Base-by-base conservation (phyloP, 192 early-diverging fungal genomes). In the Phycomyces nitens region DNA sequence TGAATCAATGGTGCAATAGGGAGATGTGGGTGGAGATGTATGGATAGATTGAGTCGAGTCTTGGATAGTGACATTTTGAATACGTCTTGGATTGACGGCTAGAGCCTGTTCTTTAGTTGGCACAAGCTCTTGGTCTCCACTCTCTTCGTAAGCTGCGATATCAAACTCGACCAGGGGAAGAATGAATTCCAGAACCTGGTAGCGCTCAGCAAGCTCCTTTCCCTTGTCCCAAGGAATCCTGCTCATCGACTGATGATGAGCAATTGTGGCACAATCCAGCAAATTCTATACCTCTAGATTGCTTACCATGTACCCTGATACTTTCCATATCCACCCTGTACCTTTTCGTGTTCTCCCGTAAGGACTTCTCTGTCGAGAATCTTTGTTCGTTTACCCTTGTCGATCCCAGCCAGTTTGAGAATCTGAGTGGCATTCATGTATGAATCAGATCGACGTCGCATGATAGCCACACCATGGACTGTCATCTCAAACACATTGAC, bases 251-350 rank as follows among this genome's bases (percentile, higher is more conserved):
- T 20, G n/a, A 50, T 20, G n/a, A 50, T 14, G 58, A 39, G 43
- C 29, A 21, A 27, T 21, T 65, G 40, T 41, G 14, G 34, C 1
- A 22, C 42, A 29, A 62, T 24, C 21, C 41, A 49, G 20, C 38
- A 18, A 24, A 18, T 18, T 12, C 10, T n/a, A 43, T 22, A 43
- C 38, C 16, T 12, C 0, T 38, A 23, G 34, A 10, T 16, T 47
- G 54, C 80, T 58, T 76, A 89, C 88, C 88, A 90, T n/a, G 88
- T 90, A 65, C 93, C 93, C 77, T 95, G 93, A 69, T 92, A 95
- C 76, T 94, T 93, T 21, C 94, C 94, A 74, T 96, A 97, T 12
- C 94, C 94, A 22, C 94, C 94, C 77, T 97, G 94, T 20, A 97
- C 86, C 73, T 97, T 97, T 65, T 97, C 94, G 75, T 96, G 92